Evolutionary conservation across 2,329 filamentous ascomycete genomes (phyloP).

Genomic region (Neopestalotiopsis sp.): DNA sequence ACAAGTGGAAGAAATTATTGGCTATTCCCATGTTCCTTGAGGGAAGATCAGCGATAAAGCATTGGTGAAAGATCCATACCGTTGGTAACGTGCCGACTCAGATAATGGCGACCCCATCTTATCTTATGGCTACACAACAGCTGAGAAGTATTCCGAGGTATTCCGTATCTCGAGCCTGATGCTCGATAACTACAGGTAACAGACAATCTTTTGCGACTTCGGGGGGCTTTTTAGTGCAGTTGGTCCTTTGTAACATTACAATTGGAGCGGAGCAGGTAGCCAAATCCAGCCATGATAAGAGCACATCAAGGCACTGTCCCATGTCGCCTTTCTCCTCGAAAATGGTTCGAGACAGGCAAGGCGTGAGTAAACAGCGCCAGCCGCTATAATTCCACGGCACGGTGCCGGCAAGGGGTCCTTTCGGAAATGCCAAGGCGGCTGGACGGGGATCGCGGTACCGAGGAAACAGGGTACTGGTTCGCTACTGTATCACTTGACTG

Average conservation of each 20-base stretch:
- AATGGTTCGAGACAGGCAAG: neutral
- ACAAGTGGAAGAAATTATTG: neutral
- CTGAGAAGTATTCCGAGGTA: neutral
- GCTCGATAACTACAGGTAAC: neutral
- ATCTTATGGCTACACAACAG: neutral
- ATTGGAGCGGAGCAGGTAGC: neutral
- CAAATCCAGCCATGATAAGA: neutral
- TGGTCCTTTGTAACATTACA: neutral
- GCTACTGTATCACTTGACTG: neutral
- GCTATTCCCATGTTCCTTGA: neutral
- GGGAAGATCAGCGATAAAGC: neutral
- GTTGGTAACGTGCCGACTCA: neutral
- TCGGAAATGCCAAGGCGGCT: slow-evolving; percentile 5
- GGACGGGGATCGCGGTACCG: slow-evolving; percentile 8
- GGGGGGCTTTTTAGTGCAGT: neutral
- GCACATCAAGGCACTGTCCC: neutral
- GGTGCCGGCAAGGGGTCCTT: neutral
- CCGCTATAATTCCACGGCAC: neutral
- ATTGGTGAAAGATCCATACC: neutral
- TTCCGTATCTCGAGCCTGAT: neutral
- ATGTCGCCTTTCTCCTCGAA: neutral
- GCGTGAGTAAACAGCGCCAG: neutral
- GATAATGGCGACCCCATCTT: neutral
- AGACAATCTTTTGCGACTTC: neutral
- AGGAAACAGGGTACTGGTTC: neutral